Base-by-base conservation (phyloP, 164 flowering plant genomes). In the Vitis amurensis region DNA sequence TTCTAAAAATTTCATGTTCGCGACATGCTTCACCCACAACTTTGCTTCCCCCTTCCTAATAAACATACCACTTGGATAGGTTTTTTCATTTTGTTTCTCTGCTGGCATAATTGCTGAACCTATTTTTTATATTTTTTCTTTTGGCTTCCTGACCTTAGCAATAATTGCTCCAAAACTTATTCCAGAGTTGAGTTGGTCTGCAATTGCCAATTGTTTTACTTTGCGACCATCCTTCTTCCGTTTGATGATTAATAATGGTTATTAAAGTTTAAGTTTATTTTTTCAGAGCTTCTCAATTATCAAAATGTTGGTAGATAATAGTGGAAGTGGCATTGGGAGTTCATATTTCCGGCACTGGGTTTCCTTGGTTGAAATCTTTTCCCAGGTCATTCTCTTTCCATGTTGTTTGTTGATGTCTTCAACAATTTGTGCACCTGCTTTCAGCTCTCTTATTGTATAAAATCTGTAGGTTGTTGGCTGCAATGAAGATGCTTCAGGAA, bases 281-380 rank as follows among this genome's bases (percentile, higher is more conserved):
- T 68, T 83, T 83, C 88, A 93, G 99, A 81, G 93, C 71, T 82
- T 93, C 75, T 80, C 89, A 47, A 66, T 91, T 17, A 67, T 87
- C 23, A 95, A 76, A 81, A 77, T 80, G 58, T 69, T 95, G 63
- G 30, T 95, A 64, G 93, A 91, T 29, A 73, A 71, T 69, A 70
- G 62, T 67, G 91, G 86, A 71, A 75, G 71, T 69, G 67, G 66
- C 67, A 72, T 80, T 70, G 78, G 80, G 50, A 77, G 71, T 76
- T 84, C 91, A 60, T 90, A 75, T 72, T 73, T 83, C 71, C 80
- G 75, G 67, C 97, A 90, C 64, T 95, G 99, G 99, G 78, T 83
- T 74, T 73, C 88, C 29, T 52, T 89, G 17, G 79, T 78, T 15
- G 89, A 86, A 61, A 70, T 90, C 19, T 95, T 86, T 72, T 77